Evolutionary conservation across 164 flowering plant species (phyloP).

Genomic region (Dillenia turbinata): DNA sequence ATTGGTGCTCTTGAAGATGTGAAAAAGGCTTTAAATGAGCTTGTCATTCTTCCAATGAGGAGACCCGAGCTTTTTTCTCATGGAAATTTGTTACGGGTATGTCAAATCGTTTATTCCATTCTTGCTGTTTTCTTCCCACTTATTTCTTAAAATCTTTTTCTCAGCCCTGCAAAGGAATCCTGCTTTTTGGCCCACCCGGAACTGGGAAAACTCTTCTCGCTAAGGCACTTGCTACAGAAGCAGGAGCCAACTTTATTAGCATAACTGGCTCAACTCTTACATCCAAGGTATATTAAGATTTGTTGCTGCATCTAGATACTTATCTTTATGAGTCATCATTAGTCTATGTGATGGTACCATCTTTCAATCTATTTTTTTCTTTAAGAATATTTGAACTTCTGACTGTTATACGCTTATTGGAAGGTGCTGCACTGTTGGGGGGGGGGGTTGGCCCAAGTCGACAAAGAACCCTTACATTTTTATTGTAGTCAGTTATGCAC

Average conservation of each 20-base stretch:
- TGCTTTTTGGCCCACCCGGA: conserved; percentile 99
- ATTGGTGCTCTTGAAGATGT: conserved; percentile 99
- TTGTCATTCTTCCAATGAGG: conserved; percentile 96
- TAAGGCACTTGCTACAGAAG: conserved; percentile 98
- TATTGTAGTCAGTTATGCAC: no score
- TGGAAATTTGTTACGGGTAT: conserved; percentile 92
- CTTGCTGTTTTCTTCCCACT: no score
- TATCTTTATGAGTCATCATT: no score
- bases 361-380: no score
- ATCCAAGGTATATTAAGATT: conserved; percentile 64
- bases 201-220: conserved; percentile 99
- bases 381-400: no score
- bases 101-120: background rate
- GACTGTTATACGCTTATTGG: no score
- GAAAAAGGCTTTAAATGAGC: conserved; percentile 85
- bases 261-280: conserved; percentile 98
- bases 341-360: no score
- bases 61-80: conserved; percentile 92
- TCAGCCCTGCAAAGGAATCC: conserved; percentile 99
- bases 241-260: conserved; percentile 97
- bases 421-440: no score
- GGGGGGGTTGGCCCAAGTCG: no score
- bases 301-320: background rate
- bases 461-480: no score
- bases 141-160: background rate